Evolutionary conservation across 2,329 filamentous ascomycete genomes (phyloP), one percentile per base, ranked within the genome.

Genomic region (Pyrenophora graminea): DNA sequence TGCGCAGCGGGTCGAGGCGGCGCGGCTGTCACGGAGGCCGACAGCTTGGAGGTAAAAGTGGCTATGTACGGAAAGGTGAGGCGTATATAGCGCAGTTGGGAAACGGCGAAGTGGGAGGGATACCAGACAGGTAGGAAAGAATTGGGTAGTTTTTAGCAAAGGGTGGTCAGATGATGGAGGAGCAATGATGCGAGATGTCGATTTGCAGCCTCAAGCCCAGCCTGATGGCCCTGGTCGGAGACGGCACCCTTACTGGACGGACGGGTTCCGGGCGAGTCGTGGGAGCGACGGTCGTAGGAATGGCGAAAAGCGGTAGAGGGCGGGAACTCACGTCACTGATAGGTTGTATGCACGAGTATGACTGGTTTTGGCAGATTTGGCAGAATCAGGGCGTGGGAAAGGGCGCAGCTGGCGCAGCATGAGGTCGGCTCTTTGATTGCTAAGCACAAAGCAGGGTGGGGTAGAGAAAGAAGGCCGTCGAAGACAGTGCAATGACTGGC

Each of bases 361-460:
- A 59, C 49, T 53, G 41, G 41, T 45, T 36, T 37, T 55, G 53
- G 58, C 49, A 52, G 41, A 38, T 45, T 36, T 37, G 18, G 18
- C 34, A 46, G 30, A 44, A n/a, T 18, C 21, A 27, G 13, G 15
- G 30, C 12, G 44, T 39, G 17, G 19, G 33, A 47, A 63, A 58
- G 57, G 61, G 62, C 60, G 62, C 61, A 57, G 58, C 27, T 30
- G 48, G 32, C 17, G 31, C 31, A 25, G 44, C 17, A 33, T 46
- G 36, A 48, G 52, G 36, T 44, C 43, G 39, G 12, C 25, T 40
- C 40, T 55, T 53, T 61, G 55, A 62, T 63, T 53, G 61, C 60
- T 64, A 58, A 65, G 44, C 54, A 50, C 39, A 39, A 39, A 34
- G 51, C 51, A 17, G 56, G 53, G 59, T 59, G 61, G 61, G 63